phyloP scores from a whole-genome alignment of 2,329 filamentous ascomycete species.

The Penicillium freii region DNA sequence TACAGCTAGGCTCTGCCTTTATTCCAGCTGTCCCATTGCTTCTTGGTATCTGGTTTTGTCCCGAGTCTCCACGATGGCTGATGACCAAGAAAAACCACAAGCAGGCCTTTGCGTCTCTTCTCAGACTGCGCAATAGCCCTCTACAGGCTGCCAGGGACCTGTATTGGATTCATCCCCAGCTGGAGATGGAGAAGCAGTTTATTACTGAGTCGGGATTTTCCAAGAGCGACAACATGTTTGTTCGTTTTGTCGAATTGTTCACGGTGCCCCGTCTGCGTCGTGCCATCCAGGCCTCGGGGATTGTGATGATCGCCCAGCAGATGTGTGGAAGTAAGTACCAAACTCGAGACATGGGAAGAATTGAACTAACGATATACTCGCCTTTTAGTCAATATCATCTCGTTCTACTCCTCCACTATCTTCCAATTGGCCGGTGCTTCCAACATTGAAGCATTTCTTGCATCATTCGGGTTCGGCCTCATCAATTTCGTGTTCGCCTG shows the following conservation, averaged over 20 bases:
- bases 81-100: slow-evolving; percentile 31
- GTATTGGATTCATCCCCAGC: slow-evolving; percentile 27
- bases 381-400: slow-evolving; percentile 30
- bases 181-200: slow-evolving; percentile 32
- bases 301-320: slow-evolving; percentile 33
- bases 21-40: slow-evolving; percentile 48
- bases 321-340: slow-evolving; percentile 30
- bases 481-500: slow-evolving; percentile 33
- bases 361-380: not conserved
- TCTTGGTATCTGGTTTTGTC: slow-evolving; percentile 47
- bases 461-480: slow-evolving; percentile 29
- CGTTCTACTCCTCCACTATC: slow-evolving; percentile 31
- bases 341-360: not conserved
- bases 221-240: slow-evolving; percentile 14
- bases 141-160: slow-evolving; percentile 38
- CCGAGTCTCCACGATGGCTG: slow-evolving; percentile 43
- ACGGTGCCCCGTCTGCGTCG: slow-evolving; percentile 23
- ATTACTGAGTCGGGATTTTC: slow-evolving; percentile 12
- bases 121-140: slow-evolving; percentile 35
- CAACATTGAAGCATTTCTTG: slow-evolving; percentile 22
- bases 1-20: slow-evolving; percentile 49
- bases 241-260: slow-evolving; percentile 23
- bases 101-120: slow-evolving; percentile 35
- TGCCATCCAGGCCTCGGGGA: slow-evolving; percentile 26
- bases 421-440: slow-evolving; percentile 17